Evolutionary conservation across 257 asterid species (phyloP).

Genomic region (Mentha longifolia): DNA sequence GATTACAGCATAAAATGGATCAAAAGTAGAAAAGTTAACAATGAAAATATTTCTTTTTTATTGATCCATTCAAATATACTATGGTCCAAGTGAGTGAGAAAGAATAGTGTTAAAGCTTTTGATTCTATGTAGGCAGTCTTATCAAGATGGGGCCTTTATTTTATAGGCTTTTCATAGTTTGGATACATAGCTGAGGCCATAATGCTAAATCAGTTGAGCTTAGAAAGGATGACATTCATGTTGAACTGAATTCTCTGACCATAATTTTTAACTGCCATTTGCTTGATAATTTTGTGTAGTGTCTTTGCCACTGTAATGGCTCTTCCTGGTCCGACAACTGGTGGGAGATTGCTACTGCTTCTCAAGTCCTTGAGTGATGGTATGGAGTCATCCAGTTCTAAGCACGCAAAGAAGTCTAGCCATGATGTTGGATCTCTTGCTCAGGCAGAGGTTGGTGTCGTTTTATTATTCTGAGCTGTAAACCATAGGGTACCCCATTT

Average conservation of each 20-base stretch:
- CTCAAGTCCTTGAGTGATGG: constrained; percentile 64
- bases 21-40: neutral
- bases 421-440: constrained; percentile 76
- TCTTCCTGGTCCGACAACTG: constrained; percentile 70
- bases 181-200: constrained; percentile 5
- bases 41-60: too few species aligned
- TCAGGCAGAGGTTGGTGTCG: constrained; percentile 72
- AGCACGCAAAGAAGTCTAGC: constrained; percentile 68
- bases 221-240: neutral
- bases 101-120: too few species aligned
- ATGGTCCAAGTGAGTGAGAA: neutral
- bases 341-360: constrained; percentile 81
- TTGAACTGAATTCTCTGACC: neutral
- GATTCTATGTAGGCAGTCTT: neutral
- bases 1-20: neutral
- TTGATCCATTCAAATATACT: neutral
- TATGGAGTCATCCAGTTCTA: constrained; percentile 65
- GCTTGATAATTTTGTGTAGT: constrained; percentile 48
- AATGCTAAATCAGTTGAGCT: constrained; percentile 7
- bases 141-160: neutral
- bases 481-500: constrained; percentile 7
- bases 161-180: neutral
- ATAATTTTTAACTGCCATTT: constrained; percentile 13
- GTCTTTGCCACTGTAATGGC: constrained; percentile 71
- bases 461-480: constrained; percentile 26